Evolutionary conservation across 768 basidiomycete species (phyloP), one percentile per base, ranked within the genome.

Genomic region (Russula ochroleuca): DNA sequence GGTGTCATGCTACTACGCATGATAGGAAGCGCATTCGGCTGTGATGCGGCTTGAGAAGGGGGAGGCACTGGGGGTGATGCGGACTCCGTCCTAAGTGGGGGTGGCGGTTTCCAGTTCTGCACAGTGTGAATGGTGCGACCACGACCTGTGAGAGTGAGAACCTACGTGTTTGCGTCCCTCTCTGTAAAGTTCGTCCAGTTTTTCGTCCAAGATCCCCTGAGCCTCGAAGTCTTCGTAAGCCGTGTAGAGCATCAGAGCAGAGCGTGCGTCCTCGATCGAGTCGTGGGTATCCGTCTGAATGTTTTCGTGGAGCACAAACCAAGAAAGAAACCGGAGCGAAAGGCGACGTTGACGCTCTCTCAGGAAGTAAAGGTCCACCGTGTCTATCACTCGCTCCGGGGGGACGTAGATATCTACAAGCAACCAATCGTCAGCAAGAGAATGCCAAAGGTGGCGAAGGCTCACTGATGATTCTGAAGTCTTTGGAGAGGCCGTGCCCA

Each of bases 401-500:
- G 96, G 96, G 13, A 99, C 93, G 71, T 88, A 94, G 51, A 98
- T 93, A 73, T 98, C 96, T 98, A 67, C 1, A 33, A 9, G 45
- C 50, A 21, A 21, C 37, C 50, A 47, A 48, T 21, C 2, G 21
- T 52, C 54, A 35, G 21, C 17, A 41, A 23, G 54, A 52, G 38
- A 48, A 23, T 37, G 28, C 13, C 28, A 31, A 15, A 28, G 5
- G 17, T 28, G 19, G 10, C 31, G 7, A 9, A 21, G 15, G 77
- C 91, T 73, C 69, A 96, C 96, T 99, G 77, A 98, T 99, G 61
- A 96, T 98, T 13, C 96, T 85, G 77, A 98, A 98, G 73, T 99
- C 97, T 72, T 98, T 98, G 17, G 93, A 89, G 19, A 99, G 82
- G 6, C 97, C 97, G 70, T 99, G 97, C 0, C 97, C 97, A 60